A percentile compares a stretch with the other conserved stretches of the same genome.
Evolutionary conservation across 2,329 filamentous ascomycete genomes (phyloP).

Genomic region (Colletotrichum camelliae): DNA sequence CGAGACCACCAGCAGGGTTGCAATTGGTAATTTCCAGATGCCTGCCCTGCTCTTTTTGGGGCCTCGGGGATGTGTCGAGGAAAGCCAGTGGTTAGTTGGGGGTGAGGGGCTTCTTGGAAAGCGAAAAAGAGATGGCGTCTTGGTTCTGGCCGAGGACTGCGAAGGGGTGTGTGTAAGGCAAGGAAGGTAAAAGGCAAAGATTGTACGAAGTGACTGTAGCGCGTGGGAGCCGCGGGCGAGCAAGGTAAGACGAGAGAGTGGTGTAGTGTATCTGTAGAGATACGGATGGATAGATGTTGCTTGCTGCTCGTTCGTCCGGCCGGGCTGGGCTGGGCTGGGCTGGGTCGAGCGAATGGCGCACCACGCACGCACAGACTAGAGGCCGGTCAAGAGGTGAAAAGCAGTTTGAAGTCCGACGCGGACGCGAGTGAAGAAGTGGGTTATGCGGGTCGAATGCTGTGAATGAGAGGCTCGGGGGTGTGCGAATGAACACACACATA

Average conservation of each 20-base stretch:
- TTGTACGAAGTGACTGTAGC: neutral
- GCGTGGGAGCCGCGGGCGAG: neutral
- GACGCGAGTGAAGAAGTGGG: conserved; percentile 19
- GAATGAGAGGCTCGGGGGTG: neutral
- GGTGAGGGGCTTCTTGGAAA: neutral
- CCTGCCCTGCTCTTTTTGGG: conserved; percentile 14
- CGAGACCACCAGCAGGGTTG: conserved; percentile 22
- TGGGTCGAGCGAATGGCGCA: neutral
- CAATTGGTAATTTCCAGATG: conserved; percentile 26
- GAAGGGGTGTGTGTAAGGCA: neutral
- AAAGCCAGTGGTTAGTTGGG: neutral
- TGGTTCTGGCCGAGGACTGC: neutral
- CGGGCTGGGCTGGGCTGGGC: neutral
- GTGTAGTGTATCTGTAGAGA: neutral
- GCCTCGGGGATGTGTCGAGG: conserved; percentile 9
- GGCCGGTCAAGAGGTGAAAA: conserved; percentile 5
- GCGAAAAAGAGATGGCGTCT: neutral
- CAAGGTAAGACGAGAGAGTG: neutral
- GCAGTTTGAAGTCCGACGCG: conserved; percentile 11
- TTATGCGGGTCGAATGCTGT: neutral
- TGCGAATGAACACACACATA: neutral
- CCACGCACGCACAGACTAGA: conserved; percentile 15
- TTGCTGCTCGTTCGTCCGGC: neutral
- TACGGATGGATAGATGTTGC: neutral
- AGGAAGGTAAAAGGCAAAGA: neutral